These are phyloP conservation scores for Perkinsus chesapeaki DNA, from an alignment of 169 alveolate genomes.

Conservation along the genomic window DNA sequence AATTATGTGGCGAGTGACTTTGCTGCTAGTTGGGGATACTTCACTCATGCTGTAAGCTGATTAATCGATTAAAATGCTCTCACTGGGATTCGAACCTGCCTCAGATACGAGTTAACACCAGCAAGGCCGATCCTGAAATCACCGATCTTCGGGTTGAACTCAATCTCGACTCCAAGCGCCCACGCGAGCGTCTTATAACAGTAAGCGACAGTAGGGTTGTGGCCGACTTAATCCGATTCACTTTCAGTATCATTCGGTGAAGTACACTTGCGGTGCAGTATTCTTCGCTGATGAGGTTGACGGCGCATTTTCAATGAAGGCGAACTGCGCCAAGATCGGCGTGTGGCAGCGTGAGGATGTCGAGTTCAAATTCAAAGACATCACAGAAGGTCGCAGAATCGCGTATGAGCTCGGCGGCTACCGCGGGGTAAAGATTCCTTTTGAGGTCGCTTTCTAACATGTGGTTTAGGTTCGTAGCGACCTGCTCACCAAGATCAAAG, in stretches of 20 bases:
- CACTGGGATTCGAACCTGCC: not conserved
- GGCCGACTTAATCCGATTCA: not conserved
- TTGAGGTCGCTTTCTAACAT: not conserved
- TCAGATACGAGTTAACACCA: not conserved
- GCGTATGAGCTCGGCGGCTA: conserved; percentile 2
- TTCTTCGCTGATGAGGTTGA: not conserved
- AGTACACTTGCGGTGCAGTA: not conserved
- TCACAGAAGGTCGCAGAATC: not conserved
- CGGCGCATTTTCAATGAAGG: not conserved
- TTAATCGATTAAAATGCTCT: not conserved
- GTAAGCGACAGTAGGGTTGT: not conserved
- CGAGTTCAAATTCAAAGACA: not conserved
- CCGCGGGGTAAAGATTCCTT: not conserved
- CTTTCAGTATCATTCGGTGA: not conserved
- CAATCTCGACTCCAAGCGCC: not conserved
- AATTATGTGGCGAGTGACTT: not conserved
- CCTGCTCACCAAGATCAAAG: not conserved
- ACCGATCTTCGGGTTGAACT: not conserved
- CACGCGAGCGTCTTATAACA: not conserved
- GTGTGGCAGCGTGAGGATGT: not conserved
- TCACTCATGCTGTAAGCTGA: not conserved
- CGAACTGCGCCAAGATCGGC: not conserved
- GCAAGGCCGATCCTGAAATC: not conserved
- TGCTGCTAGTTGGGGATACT: not conserved
- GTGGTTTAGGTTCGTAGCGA: not conserved